Evolutionary conservation across 129 eudicot species (phyloP).

Genomic region (Helianthus tuberosus): DNA sequence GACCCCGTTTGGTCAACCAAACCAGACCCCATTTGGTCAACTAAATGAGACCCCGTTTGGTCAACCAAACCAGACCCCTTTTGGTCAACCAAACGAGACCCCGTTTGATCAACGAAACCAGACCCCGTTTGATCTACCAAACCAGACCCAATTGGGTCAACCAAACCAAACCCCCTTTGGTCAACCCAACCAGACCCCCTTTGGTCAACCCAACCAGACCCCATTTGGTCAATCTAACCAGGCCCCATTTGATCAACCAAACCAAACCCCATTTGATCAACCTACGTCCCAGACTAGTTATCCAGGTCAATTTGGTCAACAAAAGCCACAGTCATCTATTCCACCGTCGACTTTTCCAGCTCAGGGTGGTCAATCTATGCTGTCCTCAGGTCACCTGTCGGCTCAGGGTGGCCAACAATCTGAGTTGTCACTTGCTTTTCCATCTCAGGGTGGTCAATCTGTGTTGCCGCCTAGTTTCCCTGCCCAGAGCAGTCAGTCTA

Average conservation of each 20-base stretch:
- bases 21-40: slow-evolving; percentile 42
- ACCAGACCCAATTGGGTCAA: background rate
- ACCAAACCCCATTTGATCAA: slow-evolving; percentile 32
- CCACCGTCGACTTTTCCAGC: background rate
- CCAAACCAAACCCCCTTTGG: too few relatives aligned
- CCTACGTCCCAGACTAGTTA: slow-evolving; percentile 20
- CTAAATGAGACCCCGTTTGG: slow-evolving; percentile 6
- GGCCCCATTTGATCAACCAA: background rate
- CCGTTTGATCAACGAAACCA: too few relatives aligned
- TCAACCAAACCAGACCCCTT: too few relatives aligned
- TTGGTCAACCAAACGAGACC: too few relatives aligned
- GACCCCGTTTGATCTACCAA: slow-evolving; percentile 35
- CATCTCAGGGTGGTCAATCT: background rate
- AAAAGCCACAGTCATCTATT: too few relatives aligned
- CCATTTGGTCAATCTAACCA: slow-evolving; percentile 12
- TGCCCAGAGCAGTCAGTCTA: background rate
- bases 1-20: slow-evolving; percentile 23
- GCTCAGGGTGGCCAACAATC: background rate
- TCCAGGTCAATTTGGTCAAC: slow-evolving; percentile 1
- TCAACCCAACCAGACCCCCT: too few relatives aligned
- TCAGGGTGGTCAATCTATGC: background rate
- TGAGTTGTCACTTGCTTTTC: background rate
- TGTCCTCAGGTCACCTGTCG: background rate
- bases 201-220: too few relatives aligned
- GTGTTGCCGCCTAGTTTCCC: background rate